Evolutionary conservation across 371 early-diverging fungal species (phyloP).

Genomic region (Circinella minor): DNA sequence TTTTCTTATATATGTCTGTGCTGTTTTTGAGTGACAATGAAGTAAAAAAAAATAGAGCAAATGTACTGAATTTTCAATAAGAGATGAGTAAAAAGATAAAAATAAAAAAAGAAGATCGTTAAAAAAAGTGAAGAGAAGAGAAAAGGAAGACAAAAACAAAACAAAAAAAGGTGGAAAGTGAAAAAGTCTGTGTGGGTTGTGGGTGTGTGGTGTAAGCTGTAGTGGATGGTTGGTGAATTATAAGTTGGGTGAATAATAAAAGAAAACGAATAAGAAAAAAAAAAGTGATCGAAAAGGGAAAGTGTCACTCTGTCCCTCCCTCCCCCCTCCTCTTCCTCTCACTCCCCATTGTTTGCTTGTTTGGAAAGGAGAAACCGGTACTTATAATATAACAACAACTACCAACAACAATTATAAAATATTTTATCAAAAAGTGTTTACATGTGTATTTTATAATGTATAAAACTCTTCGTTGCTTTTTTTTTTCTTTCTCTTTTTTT

Average conservation of each 20-base stretch:
- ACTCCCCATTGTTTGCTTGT: constrained; percentile 6
- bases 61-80: too few species aligned
- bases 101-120: neutral
- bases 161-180: too few species aligned
- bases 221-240: too few species aligned
- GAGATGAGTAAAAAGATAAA: neutral
- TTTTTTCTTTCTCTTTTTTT: neutral
- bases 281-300: constrained; percentile 15
- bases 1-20: neutral
- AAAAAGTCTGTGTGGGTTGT: too few species aligned
- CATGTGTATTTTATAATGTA: too few species aligned
- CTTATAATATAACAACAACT: too few species aligned
- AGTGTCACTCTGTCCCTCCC: constrained; percentile 2
- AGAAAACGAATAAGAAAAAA: neutral
- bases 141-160: neutral
- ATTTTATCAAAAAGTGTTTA: neutral
- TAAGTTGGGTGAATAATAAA: too few species aligned
- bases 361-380: constrained; percentile 10
- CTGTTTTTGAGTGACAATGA: neutral
- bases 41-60: constrained; percentile 1
- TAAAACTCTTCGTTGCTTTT: too few species aligned
- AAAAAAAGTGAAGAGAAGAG: constrained; percentile 5
- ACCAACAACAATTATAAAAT: neutral
- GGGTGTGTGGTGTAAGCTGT: too few species aligned
- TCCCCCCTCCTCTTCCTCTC: neutral